Percentiles rank a stretch among this genome's conserved stretches.
These are phyloP conservation scores for Phytophthora quininea DNA, from an alignment of 352 stramenopile genomes.

Conservation along the genomic window DNA sequence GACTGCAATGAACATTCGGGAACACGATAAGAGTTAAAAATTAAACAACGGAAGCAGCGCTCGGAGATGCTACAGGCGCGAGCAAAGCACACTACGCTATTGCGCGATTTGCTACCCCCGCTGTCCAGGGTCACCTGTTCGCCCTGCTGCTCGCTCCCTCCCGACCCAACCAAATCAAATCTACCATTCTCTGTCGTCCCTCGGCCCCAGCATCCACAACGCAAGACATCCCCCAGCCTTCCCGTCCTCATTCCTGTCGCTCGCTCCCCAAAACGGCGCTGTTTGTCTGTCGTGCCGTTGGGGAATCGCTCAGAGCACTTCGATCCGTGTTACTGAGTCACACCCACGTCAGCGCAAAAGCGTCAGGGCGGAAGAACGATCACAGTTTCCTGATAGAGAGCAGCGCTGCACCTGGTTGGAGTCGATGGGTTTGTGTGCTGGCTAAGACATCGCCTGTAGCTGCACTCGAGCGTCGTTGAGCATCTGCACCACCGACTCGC, in stretches of 20 bases:
- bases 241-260: constrained; percentile 23
- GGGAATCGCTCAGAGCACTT: constrained; percentile 34
- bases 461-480: constrained; percentile 73
- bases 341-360: constrained; percentile 29
- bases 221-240: constrained; percentile 19
- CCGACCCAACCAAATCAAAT: constrained; percentile 39
- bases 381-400: constrained; percentile 57
- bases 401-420: constrained; percentile 36
- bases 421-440: constrained; percentile 36
- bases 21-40: constrained; percentile 28
- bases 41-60: constrained; percentile 35
- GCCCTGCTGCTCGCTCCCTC: constrained; percentile 14
- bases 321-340: constrained; percentile 29
- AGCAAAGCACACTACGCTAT: constrained; percentile 4
- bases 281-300: constrained; percentile 20
- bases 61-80: neutral
- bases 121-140: constrained; percentile 7
- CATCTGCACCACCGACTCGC: constrained; percentile 76
- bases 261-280: constrained; percentile 11
- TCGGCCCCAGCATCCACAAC: constrained; percentile 27
- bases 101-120: constrained; percentile 3
- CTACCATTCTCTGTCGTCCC: constrained; percentile 34
- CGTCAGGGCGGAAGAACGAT: constrained; percentile 43
- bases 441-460: constrained; percentile 51
- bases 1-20: neutral